Percentiles rank a stretch among this genome's conserved stretches.
These are phyloP conservation scores for Pyronema omphalodes DNA, from an alignment of 495 filamentous ascomycete species.

Conservation along the genomic window DNA sequence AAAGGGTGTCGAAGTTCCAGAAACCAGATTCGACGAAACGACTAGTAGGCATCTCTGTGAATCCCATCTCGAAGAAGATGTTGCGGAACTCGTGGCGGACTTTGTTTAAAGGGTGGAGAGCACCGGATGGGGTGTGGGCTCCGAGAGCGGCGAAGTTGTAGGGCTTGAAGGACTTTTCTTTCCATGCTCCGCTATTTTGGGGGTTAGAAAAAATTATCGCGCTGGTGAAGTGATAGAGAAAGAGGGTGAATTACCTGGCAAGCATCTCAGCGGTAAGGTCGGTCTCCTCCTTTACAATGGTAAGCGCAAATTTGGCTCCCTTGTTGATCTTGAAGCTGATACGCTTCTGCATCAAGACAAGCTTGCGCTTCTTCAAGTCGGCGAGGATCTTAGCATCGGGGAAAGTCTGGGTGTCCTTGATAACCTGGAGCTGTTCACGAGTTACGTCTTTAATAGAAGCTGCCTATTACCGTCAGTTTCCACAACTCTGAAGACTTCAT, in stretches of 20 bases:
- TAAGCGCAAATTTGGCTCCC: slow-evolving; percentile 65
- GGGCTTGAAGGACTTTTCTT: slow-evolving; percentile 76
- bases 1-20: slow-evolving; percentile 97
- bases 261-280: slow-evolving; percentile 92
- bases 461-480: slow-evolving; percentile 25
- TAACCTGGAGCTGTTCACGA: slow-evolving; percentile 47
- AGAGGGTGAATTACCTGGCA: slow-evolving; percentile 33
- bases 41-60: slow-evolving; percentile 68
- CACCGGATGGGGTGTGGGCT: slow-evolving; percentile 56
- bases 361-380: slow-evolving; percentile 78
- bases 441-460: slow-evolving; percentile 63
- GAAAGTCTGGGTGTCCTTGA: slow-evolving; percentile 48
- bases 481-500: not conserved
- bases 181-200: slow-evolving; percentile 46
- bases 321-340: slow-evolving; percentile 67
- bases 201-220: slow-evolving; percentile 8
- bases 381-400: slow-evolving; percentile 50
- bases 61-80: slow-evolving; percentile 92
- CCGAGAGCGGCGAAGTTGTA: slow-evolving; percentile 95
- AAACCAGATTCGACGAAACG: slow-evolving; percentile 85
- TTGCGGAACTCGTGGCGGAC: slow-evolving; percentile 83
- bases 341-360: slow-evolving; percentile 64
- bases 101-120: slow-evolving; percentile 87
- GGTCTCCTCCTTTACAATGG: slow-evolving; percentile 84
- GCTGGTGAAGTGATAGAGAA: not conserved